Conservation (phyloP, 208 protist genomes). For the Leishmania turanica region DNA sequence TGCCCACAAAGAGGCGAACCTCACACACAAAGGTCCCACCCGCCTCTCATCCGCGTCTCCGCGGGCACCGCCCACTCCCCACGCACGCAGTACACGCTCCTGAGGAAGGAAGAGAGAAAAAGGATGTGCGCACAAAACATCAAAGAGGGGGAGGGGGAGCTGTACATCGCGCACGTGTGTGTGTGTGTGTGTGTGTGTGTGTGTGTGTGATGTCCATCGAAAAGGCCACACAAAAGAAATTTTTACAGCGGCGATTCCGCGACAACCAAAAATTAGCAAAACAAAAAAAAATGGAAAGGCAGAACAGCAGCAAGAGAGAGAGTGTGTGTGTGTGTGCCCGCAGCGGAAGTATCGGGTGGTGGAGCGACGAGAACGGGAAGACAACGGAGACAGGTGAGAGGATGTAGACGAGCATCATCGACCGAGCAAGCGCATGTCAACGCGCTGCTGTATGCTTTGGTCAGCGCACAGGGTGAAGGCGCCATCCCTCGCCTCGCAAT, state of each 20-base stretch:
- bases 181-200: not conserved
- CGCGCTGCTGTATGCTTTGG: constrained; percentile 16
- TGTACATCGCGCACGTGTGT: not conserved
- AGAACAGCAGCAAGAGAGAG: not conserved
- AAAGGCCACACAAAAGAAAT: not conserved
- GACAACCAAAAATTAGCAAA: not conserved
- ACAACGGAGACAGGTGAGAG: not conserved
- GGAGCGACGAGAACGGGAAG: not conserved
- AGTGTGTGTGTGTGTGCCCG: no score
- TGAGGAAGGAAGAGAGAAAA: not conserved
- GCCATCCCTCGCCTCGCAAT: constrained; percentile 25
- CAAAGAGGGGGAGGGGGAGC: not conserved
- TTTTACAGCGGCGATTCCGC: not conserved
- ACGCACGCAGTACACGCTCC: not conserved
- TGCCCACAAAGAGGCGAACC: not conserved
- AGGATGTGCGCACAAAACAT: not conserved
- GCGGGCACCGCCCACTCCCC: not conserved
- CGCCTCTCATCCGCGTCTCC: not conserved
- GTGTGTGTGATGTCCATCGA: not conserved
- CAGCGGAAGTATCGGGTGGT: not conserved
- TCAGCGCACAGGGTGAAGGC: constrained; percentile 21
- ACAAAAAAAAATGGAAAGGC: no score
- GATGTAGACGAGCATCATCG: constrained; percentile 3
- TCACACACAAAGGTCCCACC: no score
- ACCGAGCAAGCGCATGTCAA: constrained; percentile 24